Evolutionary conservation across 345 rosid species (phyloP), one percentile per base, ranked within the genome.

Genomic region (Moricandia moricandioides): DNA sequence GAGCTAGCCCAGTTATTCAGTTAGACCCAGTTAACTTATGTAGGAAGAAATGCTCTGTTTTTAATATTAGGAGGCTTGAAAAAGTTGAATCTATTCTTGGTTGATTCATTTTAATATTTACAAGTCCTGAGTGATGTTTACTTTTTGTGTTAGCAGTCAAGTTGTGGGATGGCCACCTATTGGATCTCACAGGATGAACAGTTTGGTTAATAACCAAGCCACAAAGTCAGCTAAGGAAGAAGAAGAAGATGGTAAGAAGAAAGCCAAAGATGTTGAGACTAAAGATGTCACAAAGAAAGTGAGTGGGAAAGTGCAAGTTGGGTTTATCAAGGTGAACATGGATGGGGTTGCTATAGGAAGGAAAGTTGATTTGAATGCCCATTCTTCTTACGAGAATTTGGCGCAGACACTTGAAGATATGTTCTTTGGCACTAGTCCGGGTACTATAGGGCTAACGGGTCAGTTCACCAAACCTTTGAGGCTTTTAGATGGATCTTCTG

Each of bases 111-210:
- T 43, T 64, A 51, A n/a, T 57, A 31, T 43, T 14, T 11, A 29
- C 16, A 52, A 69, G 57, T 16, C 10, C 16, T 70, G 37, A 62
- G 4, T 40, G 27, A 58, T 60, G 55, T 21, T 65, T 63, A 39
- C 47, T 52, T 73, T 73, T 71, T 34, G n/a, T n/a, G 65, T 62
- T 57, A 85, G 82, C 91, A 88, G 95, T 79, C 97, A 88, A 74
- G 90, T 89, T 69, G 98, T 90, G 73, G 98, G 98, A 69, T 92
- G 98, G 98, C 98, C 98, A 1, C 98, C 98, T 5, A 76, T 92
- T 55, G 81, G 98, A 73, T 77, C 91, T 49, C 84, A 85, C 30
- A 85, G 98, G 86, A 85, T 90, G 93, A 89, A 86, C 86, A 88
- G 90, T 74, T 84, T 90, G n/a, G n/a, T n/a, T n/a, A n/a, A n/a